phyloP scores from a whole-genome alignment of 257 asterid genomes.

The Salvia splendens region DNA sequence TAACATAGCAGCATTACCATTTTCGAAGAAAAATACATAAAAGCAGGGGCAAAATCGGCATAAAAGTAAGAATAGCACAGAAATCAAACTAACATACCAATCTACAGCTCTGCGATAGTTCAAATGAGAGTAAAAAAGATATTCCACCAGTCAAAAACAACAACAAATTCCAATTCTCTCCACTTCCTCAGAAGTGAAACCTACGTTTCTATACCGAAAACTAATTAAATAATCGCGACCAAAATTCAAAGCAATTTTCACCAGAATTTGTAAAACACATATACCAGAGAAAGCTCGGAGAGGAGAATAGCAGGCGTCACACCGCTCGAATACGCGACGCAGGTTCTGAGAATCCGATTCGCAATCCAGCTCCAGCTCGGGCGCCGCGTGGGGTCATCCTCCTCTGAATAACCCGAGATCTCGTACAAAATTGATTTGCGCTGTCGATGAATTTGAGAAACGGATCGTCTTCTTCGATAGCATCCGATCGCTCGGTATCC shows the following conservation, averaged over 20 bases:
- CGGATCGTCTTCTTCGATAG: conserved; percentile 44
- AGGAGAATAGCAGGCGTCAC: conserved; percentile 96
- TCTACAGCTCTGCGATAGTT: neutral
- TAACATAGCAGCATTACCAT: neutral
- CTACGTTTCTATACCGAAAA: neutral
- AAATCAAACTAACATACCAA: neutral
- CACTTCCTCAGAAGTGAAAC: neutral
- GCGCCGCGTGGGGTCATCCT: conserved; percentile 40
- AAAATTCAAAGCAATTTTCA: neutral
- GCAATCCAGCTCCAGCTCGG: conserved; percentile 94
- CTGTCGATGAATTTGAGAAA: conserved; percentile 67
- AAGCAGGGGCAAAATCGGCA: neutral
- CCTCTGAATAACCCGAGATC: conserved; percentile 39
- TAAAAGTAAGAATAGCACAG: neutral
- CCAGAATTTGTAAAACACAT: neutral
- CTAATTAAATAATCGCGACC: neutral
- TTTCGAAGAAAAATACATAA: neutral
- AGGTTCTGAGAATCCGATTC: conserved; percentile 68
- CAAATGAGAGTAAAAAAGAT: neutral
- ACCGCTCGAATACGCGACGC: conserved; percentile 81
- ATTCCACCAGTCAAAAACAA: neutral
- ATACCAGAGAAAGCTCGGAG: conserved; percentile 85
- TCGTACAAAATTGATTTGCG: conserved; percentile 49
- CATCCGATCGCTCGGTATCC: conserved; percentile 44
- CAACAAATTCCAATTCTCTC: neutral